Evolutionary conservation across 2,329 filamentous ascomycete species (phyloP).

Genomic region (Alternaria hordeiaustralica): DNA sequence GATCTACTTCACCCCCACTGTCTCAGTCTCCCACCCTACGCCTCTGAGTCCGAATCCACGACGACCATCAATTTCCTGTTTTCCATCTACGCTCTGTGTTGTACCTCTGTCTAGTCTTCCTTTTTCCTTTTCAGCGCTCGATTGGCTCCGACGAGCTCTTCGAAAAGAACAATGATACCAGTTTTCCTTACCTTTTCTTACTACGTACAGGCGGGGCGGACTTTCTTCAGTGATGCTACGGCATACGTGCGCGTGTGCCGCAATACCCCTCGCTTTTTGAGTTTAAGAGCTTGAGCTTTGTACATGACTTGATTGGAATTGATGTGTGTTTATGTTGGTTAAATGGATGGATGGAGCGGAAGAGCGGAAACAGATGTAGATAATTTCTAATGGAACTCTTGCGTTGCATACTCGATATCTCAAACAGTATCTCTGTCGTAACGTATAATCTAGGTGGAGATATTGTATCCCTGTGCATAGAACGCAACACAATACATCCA

Average conservation of each 20-base stretch:
- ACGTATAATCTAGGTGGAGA: background rate
- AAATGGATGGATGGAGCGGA: background rate
- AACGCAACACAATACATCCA: background rate
- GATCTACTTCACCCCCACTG: background rate
- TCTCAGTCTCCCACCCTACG: background rate
- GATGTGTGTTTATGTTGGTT: background rate
- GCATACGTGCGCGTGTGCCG: background rate
- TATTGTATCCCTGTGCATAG: background rate
- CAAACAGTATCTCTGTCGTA: background rate
- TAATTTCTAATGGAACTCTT: conserved; percentile 2
- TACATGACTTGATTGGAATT: background rate
- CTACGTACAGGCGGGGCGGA: background rate
- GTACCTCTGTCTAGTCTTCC: background rate
- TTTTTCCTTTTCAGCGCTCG: background rate
- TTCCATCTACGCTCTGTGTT: background rate
- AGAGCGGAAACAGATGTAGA: background rate
- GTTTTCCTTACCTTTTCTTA: background rate
- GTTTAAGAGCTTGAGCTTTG: background rate
- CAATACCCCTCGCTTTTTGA: background rate
- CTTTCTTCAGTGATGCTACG: background rate
- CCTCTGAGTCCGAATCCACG: background rate
- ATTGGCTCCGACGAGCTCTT: background rate
- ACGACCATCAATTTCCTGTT: background rate
- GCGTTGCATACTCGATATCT: background rate
- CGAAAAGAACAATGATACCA: conserved; percentile 1